phyloP scores from a whole-genome alignment of 352 stramenopile genomes.

The Phytophthora syringae region DNA sequence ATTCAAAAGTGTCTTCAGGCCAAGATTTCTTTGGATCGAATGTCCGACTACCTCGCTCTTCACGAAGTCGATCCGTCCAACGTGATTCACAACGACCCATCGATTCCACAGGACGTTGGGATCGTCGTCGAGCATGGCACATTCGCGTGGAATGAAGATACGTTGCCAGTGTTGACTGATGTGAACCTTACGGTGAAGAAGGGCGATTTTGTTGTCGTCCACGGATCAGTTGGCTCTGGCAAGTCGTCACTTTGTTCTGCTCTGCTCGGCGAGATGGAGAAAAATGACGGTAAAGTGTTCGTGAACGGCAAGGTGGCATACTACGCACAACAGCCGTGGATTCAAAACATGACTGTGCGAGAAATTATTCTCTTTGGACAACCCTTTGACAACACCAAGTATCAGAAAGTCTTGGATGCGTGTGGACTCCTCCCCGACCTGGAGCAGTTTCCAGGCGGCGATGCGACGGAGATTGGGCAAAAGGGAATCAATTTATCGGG shows the following conservation, averaged over 20 bases:
- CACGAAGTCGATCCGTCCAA: conserved; percentile 34
- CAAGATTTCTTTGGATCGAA: conserved; percentile 41
- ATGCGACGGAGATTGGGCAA: conserved; percentile 95
- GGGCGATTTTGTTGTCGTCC: conserved; percentile 59
- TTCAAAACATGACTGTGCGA: conserved; percentile 94
- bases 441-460: conserved; percentile 80
- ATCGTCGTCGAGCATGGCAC: conserved; percentile 37
- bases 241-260: conserved; percentile 66
- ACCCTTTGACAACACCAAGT: conserved; percentile 51
- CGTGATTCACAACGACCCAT: conserved; percentile 18
- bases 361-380: conserved; percentile 95
- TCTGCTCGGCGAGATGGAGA: conserved; percentile 89
- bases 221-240: conserved; percentile 52
- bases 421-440: conserved; percentile 90
- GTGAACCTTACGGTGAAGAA: conserved; percentile 48
- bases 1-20: conserved; percentile 53
- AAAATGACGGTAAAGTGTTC: conserved; percentile 37
- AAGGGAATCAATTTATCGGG: conserved; percentile 95
- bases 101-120: conserved; percentile 9
- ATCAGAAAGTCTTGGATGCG: conserved; percentile 56
- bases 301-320: conserved; percentile 59
- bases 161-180: conserved; percentile 34
- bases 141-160: conserved; percentile 43
- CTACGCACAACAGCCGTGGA: conserved; percentile 90
- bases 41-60: conserved; percentile 41